Conservation (phyloP, 441 rosid species). For the Adansonia gregorii region DNA sequence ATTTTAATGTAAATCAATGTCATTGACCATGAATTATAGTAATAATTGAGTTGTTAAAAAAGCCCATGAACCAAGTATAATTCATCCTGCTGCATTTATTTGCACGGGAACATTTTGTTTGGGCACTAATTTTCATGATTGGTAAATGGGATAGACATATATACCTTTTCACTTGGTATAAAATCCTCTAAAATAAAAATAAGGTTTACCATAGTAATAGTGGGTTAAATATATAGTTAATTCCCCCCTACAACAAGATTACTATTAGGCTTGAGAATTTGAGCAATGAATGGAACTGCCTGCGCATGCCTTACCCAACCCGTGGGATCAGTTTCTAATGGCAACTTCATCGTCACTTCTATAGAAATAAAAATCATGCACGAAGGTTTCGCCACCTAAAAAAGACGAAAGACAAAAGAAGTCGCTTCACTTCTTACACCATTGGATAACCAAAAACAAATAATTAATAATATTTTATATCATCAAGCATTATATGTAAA, state of each 20-base stretch:
- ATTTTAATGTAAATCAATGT: background rate
- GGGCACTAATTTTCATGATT: too few species aligned
- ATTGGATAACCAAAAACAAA: constrained; percentile 3
- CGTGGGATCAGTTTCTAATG: too few species aligned
- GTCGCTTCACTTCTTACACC: background rate
- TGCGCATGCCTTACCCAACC: too few species aligned
- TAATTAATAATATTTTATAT: background rate
- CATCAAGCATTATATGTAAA: background rate
- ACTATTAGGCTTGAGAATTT: too few species aligned
- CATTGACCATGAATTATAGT: background rate
- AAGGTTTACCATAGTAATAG: background rate
- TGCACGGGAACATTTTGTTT: background rate
- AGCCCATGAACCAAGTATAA: background rate
- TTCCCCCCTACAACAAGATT: background rate
- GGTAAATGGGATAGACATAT: background rate
- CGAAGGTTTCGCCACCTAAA: too few species aligned
- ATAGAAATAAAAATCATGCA: too few species aligned
- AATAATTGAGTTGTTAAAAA: background rate
- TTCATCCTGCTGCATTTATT: background rate
- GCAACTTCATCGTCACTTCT: too few species aligned
- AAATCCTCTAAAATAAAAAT: background rate
- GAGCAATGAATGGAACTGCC: too few species aligned
- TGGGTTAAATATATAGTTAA: background rate
- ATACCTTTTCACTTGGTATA: background rate
- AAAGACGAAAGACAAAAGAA: too few species aligned